Evolutionary conservation across 345 rosid genomes (phyloP).

Genomic region (Euphorbia lathyris): DNA sequence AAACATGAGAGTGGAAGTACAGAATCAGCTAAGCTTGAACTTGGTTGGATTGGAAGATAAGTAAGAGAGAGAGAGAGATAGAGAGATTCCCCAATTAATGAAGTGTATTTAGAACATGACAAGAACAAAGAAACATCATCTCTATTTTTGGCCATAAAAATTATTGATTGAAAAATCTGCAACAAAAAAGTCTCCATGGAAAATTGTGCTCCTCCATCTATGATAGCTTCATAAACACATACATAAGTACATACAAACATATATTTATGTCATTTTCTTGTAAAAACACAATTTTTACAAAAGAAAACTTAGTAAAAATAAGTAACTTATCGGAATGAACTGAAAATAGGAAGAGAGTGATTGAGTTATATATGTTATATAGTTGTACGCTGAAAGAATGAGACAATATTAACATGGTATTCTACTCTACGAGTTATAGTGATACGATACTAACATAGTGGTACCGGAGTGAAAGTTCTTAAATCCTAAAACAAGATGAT

Average conservation of each 20-base stretch:
- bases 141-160: slow-evolving; percentile 12
- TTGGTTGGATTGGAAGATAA: slow-evolving; percentile 22
- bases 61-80: slow-evolving; percentile 30
- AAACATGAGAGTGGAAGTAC: slow-evolving; percentile 39
- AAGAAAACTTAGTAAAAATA: too few species aligned
- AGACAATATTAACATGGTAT: too few species aligned
- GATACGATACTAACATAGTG: too few species aligned
- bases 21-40: slow-evolving; percentile 8
- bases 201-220: background rate
- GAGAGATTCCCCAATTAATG: slow-evolving; percentile 3
- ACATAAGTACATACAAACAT: too few species aligned
- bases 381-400: too few species aligned
- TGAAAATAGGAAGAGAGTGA: too few species aligned
- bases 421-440: too few species aligned
- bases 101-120: background rate
- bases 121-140: slow-evolving; percentile 1
- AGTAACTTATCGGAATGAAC: too few species aligned
- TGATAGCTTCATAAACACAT: background rate
- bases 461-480: too few species aligned
- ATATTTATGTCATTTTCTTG: background rate
- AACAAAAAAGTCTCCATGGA: background rate
- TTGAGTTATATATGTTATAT: too few species aligned
- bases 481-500: too few species aligned
- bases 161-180: slow-evolving; percentile 7
- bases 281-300: background rate